These are phyloP conservation scores for Pochonia chlamydosporia DNA, from an alignment of 2,329 filamentous ascomycete species.

Conservation along the genomic window DNA sequence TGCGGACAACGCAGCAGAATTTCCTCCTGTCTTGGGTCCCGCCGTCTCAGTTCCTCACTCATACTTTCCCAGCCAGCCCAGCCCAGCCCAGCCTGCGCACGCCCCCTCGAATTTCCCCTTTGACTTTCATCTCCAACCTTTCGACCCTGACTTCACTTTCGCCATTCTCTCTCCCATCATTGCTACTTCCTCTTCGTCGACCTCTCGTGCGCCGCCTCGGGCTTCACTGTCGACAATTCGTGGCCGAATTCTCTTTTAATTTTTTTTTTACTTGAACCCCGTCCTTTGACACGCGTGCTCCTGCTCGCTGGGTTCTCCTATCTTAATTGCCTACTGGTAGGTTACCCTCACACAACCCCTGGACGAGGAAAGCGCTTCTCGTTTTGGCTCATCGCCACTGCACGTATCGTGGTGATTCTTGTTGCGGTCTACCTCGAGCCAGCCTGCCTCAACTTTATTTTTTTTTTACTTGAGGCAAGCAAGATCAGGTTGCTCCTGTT, in stretches of 20 bases:
- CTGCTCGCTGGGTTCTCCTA: constrained; percentile 10
- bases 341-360: not conserved
- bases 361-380: not conserved
- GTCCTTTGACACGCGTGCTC: constrained; percentile 28
- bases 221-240: constrained; percentile 10
- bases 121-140: constrained; percentile 11
- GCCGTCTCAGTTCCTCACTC: too few species aligned
- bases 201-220: constrained; percentile 8
- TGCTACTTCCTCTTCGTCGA: constrained; percentile 28
- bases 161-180: constrained; percentile 24
- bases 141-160: constrained; percentile 14
- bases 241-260: constrained; percentile 18
- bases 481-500: not conserved
- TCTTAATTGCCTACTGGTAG: constrained; percentile 17
- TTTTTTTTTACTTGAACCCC: constrained; percentile 18
- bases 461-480: not conserved
- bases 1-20: constrained; percentile 25
- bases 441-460: not conserved
- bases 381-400: not conserved
- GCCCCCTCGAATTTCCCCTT: constrained; percentile 20
- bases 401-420: constrained; percentile 1
- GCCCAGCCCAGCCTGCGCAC: constrained; percentile 4
- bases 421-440: not conserved
- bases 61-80: too few species aligned
- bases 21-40: constrained; percentile 17